Base-by-base conservation (phyloP, 129 eudicot genomes). In the Artemisia argyi region DNA sequence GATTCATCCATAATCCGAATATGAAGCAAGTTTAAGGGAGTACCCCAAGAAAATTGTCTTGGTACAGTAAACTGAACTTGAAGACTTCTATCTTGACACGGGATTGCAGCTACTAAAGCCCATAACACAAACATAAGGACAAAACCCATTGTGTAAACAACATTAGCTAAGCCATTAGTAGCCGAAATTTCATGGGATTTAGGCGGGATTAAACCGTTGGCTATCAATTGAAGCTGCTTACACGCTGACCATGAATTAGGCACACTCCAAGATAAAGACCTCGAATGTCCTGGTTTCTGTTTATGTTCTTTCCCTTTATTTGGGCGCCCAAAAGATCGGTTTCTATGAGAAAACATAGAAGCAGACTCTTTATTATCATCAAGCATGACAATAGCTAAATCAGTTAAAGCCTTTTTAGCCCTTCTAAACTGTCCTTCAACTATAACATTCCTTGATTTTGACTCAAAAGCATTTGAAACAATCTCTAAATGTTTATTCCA, bases 191-290 rank as follows among this genome's bases (percentile, higher is more conserved):
- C 97, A 60, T 84, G 83, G 3, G 83, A 53, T 46, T 84, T 83
- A 0, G 97, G 97, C 13, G 88, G 86, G 56, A 78, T 71, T 58
- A 92, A 69, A 75, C 76, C 82, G 67, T 61, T 84, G 47, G 94
- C 94, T 17, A 92, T 86, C 11, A 78, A 74, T 11, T 92, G 96
- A 75, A 92, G 93, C 72, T 92, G 97, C 80, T 89, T 92, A n/a
- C 94, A 69, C 17, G 97, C 97, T 13, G 97, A 92, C 97, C 97
- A 92, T 50, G 87, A 65, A 15, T 81, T 85, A 2, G 97, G 85
- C 17, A 92, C 97, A 72, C 97, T 92, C 97, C 97, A 92, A 30
- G 97, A 92, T 24, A 86, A 81, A 7, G 97, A 92, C 61, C 87
- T 68, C 6, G 97, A 78, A 65, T 91, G 97, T 0, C 96, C 96